Evolutionary conservation across 1,284 basidiomycete species (phyloP).

Genomic region (Coniophora puteana): DNA sequence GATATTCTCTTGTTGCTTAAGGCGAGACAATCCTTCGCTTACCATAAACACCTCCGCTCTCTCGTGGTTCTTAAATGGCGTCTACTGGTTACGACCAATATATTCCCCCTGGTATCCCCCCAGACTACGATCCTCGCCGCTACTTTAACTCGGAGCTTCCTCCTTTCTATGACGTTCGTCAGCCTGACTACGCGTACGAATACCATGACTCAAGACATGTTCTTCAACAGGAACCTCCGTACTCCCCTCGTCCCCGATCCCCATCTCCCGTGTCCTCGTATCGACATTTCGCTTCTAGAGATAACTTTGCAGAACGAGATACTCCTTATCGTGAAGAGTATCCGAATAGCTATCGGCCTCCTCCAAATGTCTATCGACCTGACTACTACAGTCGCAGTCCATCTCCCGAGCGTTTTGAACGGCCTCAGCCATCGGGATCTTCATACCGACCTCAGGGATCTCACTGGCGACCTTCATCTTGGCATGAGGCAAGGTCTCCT

Average conservation of each 20-base stretch:
- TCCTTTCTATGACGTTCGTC: too few species aligned
- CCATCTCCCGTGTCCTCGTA: conserved; percentile 40
- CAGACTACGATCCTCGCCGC: too few species aligned
- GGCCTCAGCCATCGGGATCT: conserved; percentile 26
- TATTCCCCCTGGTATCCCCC: too few species aligned
- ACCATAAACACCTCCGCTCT: too few species aligned
- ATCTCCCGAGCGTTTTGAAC: conserved; percentile 47
- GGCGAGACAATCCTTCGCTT: too few species aligned
- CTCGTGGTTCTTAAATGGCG: too few species aligned
- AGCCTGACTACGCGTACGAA: conserved; percentile 25
- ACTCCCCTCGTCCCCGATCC: conserved; percentile 33
- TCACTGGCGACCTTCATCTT: conserved; percentile 22
- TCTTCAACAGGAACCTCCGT: conserved; percentile 22
- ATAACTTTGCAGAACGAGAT: conserved; percentile 45
- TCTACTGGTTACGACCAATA: too few species aligned
- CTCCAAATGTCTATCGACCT: conserved; percentile 30
- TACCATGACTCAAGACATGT: conserved; percentile 20
- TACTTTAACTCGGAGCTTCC: too few species aligned
- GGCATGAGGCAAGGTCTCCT: conserved; percentile 19
- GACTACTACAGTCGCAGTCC: conserved; percentile 44
- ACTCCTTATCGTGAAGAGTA: conserved; percentile 37
- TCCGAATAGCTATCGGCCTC: conserved; percentile 40
- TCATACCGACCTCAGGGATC: conserved; percentile 30
- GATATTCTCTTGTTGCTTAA: too few species aligned
- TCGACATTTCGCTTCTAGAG: conserved; percentile 45